These are phyloP conservation scores for Solanum commersonii DNA, from an alignment of 257 asterid species.

Conservation along the genomic window DNA sequence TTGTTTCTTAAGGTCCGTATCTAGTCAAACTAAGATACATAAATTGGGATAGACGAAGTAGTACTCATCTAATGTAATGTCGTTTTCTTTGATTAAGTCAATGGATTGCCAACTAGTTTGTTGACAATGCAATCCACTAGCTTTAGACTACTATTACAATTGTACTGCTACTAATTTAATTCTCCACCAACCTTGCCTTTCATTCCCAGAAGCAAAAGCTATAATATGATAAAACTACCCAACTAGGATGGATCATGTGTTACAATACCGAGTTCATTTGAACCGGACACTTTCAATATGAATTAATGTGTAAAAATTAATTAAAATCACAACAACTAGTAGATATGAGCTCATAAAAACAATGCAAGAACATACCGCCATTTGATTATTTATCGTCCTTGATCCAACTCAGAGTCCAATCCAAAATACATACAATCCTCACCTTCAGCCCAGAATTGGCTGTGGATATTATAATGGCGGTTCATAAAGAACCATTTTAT, in stretches of 20 bases:
- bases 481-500: neutral
- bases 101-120: neutral
- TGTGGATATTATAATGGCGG: neutral
- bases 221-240: neutral
- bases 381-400: neutral
- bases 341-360: neutral
- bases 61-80: neutral
- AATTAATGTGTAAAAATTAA: neutral
- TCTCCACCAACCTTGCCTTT: neutral
- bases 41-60: neutral
- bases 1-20: neutral
- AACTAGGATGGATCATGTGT: neutral
- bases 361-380: neutral
- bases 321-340: neutral
- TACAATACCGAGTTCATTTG: neutral
- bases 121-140: neutral
- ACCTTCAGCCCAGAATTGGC: neutral
- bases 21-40: neutral
- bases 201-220: neutral
- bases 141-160: neutral
- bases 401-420: neutral
- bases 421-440: neutral
- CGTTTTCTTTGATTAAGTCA: neutral
- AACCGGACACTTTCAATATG: neutral
- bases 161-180: neutral